Conservation (phyloP, 2,329 filamentous ascomycete species). For the Metarhizium anisopliae region DNA sequence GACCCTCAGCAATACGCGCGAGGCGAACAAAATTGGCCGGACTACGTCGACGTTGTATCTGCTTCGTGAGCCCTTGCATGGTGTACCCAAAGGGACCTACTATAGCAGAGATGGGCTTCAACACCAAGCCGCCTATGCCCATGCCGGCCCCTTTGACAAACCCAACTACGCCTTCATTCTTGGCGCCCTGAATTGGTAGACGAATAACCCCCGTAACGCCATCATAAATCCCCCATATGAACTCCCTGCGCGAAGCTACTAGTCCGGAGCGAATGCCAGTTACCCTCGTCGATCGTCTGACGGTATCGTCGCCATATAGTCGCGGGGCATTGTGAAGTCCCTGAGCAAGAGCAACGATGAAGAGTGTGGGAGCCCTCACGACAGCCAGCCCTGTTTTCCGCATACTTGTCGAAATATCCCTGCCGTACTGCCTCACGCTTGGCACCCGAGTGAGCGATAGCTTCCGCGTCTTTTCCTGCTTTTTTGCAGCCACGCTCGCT, state of each 20-base stretch:
- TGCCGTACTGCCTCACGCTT: neutral
- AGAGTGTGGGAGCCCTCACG: no score
- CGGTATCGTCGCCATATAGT: conserved; percentile 62
- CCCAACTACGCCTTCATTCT: conserved; percentile 37
- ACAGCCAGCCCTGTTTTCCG: conserved; percentile 38
- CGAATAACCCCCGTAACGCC: conserved; percentile 54
- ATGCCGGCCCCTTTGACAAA: conserved; percentile 49
- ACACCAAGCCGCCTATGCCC: conserved; percentile 53
- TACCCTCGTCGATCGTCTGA: conserved; percentile 52
- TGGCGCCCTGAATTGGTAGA: conserved; percentile 49
- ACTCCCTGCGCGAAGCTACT: conserved; percentile 50
- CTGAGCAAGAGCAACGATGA: conserved; percentile 50
- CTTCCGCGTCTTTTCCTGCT: conserved; percentile 32
- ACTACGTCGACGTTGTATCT: conserved; percentile 43
- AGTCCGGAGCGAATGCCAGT: conserved; percentile 57
- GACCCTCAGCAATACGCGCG: conserved; percentile 50
- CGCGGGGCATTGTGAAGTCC: conserved; percentile 64
- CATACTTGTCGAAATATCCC: conserved; percentile 23
- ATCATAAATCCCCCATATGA: conserved; percentile 56
- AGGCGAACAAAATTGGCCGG: conserved; percentile 45
- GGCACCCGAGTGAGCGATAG: neutral
- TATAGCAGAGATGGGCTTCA: conserved; percentile 56
- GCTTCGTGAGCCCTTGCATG: conserved; percentile 55
- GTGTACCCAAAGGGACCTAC: conserved; percentile 53
- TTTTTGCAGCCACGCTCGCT: conserved; percentile 18